Evolutionary conservation across 2,329 filamentous ascomycete species (phyloP).

Genomic region (Aureobasidium melanogenum): DNA sequence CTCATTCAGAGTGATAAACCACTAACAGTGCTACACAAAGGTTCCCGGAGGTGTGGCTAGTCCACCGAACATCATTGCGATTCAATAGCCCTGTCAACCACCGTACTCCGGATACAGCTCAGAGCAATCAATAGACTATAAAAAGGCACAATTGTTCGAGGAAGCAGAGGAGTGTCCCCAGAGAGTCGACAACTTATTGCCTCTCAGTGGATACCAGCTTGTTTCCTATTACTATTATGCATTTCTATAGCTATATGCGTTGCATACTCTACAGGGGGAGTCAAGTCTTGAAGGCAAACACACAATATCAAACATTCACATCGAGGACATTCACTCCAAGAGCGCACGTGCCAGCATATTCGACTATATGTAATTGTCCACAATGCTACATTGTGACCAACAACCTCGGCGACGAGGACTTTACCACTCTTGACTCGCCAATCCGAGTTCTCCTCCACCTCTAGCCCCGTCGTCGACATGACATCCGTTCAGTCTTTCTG

Average conservation of each 20-base stretch:
- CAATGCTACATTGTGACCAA: neutral
- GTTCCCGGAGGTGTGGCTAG: constrained; percentile 29
- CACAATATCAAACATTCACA: no score
- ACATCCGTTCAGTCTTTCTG: neutral
- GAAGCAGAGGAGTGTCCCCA: no score
- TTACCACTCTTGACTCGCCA: neutral
- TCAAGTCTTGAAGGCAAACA: no score
- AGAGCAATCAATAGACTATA: neutral
- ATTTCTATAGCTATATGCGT: no score
- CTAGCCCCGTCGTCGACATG: neutral
- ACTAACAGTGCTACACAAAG: constrained; percentile 8
- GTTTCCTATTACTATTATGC: no score
- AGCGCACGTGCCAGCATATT: no score
- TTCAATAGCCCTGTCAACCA: neutral
- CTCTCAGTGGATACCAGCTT: no score
- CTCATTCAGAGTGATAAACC: no score
- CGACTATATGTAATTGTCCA: neutral
- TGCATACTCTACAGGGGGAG: no score
- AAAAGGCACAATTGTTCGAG: neutral
- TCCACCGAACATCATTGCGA: constrained; percentile 31
- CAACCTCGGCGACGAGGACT: neutral
- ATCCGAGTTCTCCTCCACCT: neutral
- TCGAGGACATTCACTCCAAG: no score
- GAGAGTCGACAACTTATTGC: no score
- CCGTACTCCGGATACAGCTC: neutral